A percentile compares a stretch with the other conserved stretches of the same genome.
Evolutionary conservation across 164 flowering plant genomes (phyloP).

Genomic region (Nelumbo lutea): DNA sequence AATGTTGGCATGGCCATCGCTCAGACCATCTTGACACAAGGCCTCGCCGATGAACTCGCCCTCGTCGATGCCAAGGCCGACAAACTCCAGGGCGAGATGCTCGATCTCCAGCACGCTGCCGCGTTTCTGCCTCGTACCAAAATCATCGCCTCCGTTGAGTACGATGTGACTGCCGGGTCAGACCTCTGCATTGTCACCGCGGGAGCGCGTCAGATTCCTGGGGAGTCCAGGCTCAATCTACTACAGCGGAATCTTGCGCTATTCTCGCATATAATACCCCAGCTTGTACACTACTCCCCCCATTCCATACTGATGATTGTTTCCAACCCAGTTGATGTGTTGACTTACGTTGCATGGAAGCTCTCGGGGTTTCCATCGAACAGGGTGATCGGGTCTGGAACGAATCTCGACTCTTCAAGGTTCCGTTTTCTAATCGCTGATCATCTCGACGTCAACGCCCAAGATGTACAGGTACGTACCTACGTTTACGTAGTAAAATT

Average conservation of each 20-base stretch:
- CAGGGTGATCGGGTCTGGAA: slow-evolving; percentile 60
- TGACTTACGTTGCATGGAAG: slow-evolving; percentile 59
- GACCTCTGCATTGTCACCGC: slow-evolving; percentile 79
- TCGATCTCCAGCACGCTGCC: slow-evolving; percentile 53
- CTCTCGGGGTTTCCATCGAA: slow-evolving; percentile 52
- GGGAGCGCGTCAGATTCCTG: slow-evolving; percentile 65
- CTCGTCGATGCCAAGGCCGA: no score
- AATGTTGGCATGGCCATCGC: no score
- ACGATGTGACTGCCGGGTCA: slow-evolving; percentile 39
- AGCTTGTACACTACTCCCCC: slow-evolving; percentile 42
- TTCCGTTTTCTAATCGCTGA: slow-evolving; percentile 55
- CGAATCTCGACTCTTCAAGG: slow-evolving; percentile 57
- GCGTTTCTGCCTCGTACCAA: slow-evolving; percentile 77
- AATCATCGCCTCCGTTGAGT: slow-evolving; percentile 34
- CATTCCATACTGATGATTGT: slow-evolving; percentile 40
- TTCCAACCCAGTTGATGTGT: slow-evolving; percentile 53
- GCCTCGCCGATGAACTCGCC: no score
- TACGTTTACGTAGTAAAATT: slow-evolving; percentile 25
- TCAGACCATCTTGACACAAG: no score
- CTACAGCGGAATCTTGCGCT: slow-evolving; percentile 57
- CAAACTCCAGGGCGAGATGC: no score
- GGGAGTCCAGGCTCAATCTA: slow-evolving; percentile 65
- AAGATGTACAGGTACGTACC: slow-evolving; percentile 67
- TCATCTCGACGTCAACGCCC: slow-evolving; percentile 58
- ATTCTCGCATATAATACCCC: slow-evolving; percentile 51